Evolutionary conservation across 2,329 filamentous ascomycete species (phyloP), one percentile per base, ranked within the genome.

Genomic region (Calonectria hongkongensis): DNA sequence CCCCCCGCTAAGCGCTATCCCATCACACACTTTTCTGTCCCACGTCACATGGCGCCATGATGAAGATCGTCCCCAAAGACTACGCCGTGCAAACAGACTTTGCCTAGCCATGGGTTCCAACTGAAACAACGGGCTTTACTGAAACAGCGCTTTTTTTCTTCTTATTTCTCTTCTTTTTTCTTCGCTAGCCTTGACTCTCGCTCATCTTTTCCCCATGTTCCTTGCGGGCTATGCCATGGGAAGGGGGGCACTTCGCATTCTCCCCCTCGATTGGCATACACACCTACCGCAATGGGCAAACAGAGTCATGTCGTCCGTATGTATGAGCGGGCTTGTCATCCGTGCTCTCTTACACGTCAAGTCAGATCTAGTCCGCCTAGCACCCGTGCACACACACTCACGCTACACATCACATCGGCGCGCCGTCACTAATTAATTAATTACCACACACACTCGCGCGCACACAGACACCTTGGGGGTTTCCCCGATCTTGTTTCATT

Each of bases 71-170:
- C 68, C 7, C 33, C 30, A 33, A 60, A 25, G 12, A 60, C 54
- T 60, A 39, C 54, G 54, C 54, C 54, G 33, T 60, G 54, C 21
- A 60, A 45, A 63, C 58, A 63, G 41, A 30, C 36, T 43, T 45
- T 54, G 25, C 43, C 25, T 39, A 48, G 33, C 66, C 51, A 69
- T 50, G 27, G 58, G 48, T 47, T 28, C 41, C 54, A 60, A 64
- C 65, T 68, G 70, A 72, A 68, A 72, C 70, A 33, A 27, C 25
- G 27, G 43, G 10, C 27, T 21, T 54, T 51, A 41, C 54, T 65
- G 48, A 72, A 58, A 68, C 47, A 16, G n/a, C 28, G 43, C 27
- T 6, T 68, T n/a, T 28, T 43, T 13, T 64, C 10, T 28, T n/a
- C 25, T 45, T 12, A 16, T 47, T 45, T 13, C 9, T 45, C n/a